Conservation (phyloP, 257 asterid species). For the Cruciata laevipes region DNA sequence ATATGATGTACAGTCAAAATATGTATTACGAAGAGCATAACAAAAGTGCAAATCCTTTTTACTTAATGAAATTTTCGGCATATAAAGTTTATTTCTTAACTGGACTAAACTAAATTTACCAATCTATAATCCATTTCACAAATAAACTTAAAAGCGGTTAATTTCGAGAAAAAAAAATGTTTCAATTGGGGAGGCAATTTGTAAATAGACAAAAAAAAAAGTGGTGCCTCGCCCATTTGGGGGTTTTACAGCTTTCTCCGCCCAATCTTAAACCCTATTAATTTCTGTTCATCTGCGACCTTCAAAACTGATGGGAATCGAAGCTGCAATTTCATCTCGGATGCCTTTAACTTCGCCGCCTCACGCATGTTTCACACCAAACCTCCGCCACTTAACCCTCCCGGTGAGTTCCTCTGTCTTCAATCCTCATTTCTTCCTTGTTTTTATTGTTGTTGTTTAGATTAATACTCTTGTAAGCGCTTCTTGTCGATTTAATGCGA, state of each 20-base stretch:
- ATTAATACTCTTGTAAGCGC: not conserved
- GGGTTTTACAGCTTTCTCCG: slow-evolving; percentile 10
- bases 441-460: not conserved
- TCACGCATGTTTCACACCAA: slow-evolving; percentile 3
- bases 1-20: too few relatives aligned
- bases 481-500: not conserved
- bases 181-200: too few relatives aligned
- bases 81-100: too few relatives aligned
- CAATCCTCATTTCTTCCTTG: not conserved
- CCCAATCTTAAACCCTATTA: slow-evolving; percentile 7
- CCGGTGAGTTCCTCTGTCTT: slow-evolving; percentile 13
- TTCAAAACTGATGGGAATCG: slow-evolving; percentile 1
- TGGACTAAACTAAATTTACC: too few relatives aligned
- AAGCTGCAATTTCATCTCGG: slow-evolving; percentile 28
- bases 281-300: not conserved
- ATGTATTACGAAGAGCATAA: too few relatives aligned
- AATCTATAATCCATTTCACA: too few relatives aligned
- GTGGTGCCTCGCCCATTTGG: not conserved
- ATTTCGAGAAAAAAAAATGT: too few relatives aligned
- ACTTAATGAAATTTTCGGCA: too few relatives aligned
- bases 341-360: slow-evolving; percentile 13
- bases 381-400: slow-evolving; percentile 10
- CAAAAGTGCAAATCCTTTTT: too few relatives aligned
- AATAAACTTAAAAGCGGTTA: too few relatives aligned
- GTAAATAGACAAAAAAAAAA: too few relatives aligned